A percentile compares a stretch with the other conserved stretches of the same genome.
These are phyloP conservation scores for Didymella keratinophila DNA, from an alignment of 2,329 filamentous ascomycete genomes.

Conservation along the genomic window DNA sequence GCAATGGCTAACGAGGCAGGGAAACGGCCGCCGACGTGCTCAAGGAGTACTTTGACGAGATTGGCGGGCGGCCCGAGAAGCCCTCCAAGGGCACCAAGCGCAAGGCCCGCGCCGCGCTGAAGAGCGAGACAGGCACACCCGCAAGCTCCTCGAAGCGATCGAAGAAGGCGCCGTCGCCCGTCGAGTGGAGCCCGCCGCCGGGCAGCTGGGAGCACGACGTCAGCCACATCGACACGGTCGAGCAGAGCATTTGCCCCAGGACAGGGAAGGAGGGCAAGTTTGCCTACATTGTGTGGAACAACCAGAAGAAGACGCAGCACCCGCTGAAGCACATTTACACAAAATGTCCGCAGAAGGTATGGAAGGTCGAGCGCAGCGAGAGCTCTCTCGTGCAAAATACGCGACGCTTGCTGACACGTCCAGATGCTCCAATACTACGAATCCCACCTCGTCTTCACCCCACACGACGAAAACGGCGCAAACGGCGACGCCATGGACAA, in stretches of 20 bases:
- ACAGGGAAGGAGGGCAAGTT: slow-evolving; percentile 62
- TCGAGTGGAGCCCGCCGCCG: slow-evolving; percentile 71
- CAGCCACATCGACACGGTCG: slow-evolving; percentile 73
- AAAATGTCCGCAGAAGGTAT: slow-evolving; percentile 78
- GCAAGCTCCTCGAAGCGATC: slow-evolving; percentile 34
- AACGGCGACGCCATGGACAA: slow-evolving; percentile 24
- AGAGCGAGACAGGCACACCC: slow-evolving; percentile 37
- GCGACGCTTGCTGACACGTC: slow-evolving; percentile 7
- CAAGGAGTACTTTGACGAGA: slow-evolving; percentile 66
- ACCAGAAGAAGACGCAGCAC: slow-evolving; percentile 77
- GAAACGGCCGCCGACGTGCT: slow-evolving; percentile 62
- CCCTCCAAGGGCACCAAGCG: slow-evolving; percentile 62
- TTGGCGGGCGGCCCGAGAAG: slow-evolving; percentile 69
- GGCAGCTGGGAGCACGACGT: slow-evolving; percentile 82
- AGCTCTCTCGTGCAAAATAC: background rate
- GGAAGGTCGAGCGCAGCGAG: background rate
- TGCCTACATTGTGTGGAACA: slow-evolving; percentile 77
- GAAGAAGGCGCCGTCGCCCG: slow-evolving; percentile 41
- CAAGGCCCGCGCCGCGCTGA: slow-evolving; percentile 42
- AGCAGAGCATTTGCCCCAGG: slow-evolving; percentile 61
- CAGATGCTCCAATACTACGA: slow-evolving; percentile 60
- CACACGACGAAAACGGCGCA: slow-evolving; percentile 12
- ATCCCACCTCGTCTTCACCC: slow-evolving; percentile 53
- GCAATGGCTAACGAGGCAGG: slow-evolving; percentile 27
- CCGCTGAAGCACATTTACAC: slow-evolving; percentile 72